Percentiles rank a stretch among this genome's conserved stretches.
Evolutionary conservation across 1,284 basidiomycete species (phyloP).

Genomic region (Leccinum ponderosum): DNA sequence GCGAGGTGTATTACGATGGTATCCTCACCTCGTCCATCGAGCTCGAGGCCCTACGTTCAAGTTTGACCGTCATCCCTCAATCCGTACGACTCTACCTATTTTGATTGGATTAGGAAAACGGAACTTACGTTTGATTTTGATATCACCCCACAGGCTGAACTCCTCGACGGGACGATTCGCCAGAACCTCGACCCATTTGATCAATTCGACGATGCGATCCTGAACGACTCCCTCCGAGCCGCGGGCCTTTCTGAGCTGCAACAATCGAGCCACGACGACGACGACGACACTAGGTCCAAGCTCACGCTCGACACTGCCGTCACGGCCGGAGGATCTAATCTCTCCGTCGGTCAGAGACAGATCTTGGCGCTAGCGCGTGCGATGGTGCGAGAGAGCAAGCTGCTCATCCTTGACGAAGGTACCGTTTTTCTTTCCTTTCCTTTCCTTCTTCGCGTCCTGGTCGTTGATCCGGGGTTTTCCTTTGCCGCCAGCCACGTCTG

Average conservation of each 20-base stretch:
- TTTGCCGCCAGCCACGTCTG: background rate
- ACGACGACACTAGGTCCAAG: slow-evolving; percentile 5
- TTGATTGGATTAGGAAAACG: background rate
- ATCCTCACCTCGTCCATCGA: slow-evolving; percentile 35
- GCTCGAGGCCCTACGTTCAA: slow-evolving; percentile 43
- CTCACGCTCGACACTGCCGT: slow-evolving; percentile 40
- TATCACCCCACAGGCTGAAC: slow-evolving; percentile 47
- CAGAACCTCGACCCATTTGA: slow-evolving; percentile 72
- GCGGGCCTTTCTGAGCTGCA: slow-evolving; percentile 57
- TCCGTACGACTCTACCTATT: slow-evolving; percentile 31
- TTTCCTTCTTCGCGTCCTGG: slow-evolving; percentile 6
- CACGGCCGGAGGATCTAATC: slow-evolving; percentile 59
- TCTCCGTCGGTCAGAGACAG: slow-evolving; percentile 74
- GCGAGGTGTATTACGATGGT: slow-evolving; percentile 56
- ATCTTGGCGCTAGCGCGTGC: slow-evolving; percentile 48
- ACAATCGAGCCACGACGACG: slow-evolving; percentile 31
- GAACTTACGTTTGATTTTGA: background rate
- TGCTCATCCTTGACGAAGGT: slow-evolving; percentile 38
- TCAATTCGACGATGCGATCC: slow-evolving; percentile 64
- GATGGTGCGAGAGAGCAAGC: slow-evolving; percentile 32
- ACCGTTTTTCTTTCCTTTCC: background rate
- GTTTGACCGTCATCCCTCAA: slow-evolving; percentile 65
- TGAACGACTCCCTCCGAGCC: slow-evolving; percentile 54
- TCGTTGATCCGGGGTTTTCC: background rate
- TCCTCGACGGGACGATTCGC: slow-evolving; percentile 57